Base-by-base conservation (phyloP, 1,139 yeast species). In the Sugiyamaella sp. region DNA sequence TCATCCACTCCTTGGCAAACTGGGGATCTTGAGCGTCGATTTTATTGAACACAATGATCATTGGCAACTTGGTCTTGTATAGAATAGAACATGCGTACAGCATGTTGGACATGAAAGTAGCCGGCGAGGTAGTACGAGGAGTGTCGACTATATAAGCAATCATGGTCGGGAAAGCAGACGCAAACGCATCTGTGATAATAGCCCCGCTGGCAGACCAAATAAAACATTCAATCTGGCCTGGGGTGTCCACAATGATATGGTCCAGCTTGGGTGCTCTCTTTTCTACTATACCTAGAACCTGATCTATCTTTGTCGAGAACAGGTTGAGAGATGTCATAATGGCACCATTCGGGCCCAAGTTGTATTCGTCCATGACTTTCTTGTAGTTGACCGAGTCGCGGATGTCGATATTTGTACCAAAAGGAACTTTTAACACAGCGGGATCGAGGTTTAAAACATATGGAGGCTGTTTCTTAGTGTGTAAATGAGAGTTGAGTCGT, bases 91-190 rank as follows among this genome's bases (percentile, higher is more conserved):
- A 93, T 0, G 99, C 99, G 66, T 95, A 95, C 45, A 95, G 79
- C 99, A 95, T 95, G 71, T 93, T 93, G 48, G 98, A 90, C 82
- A 95, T 95, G 70, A 93, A 95, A 1, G 99, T 95, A 0, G 97
- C 87, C 40, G 99, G 99, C 1, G 95, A 85, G 1, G 96, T 76
- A 57, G 91, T 87, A 69, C 99, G 80, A 46, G 99, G 99, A 0
- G 99, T 93, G 67, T 95, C 99, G 21, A 95, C 95, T 56, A 95
- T 85, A 69, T 95, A 95, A 0, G 98, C 98, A 60, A 95, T 81
- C 37, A 93, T 89, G 0, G 99, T 93, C 4, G 99, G 99, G 70
- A 89, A 89, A 1, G 95, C 82, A 1, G 96, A 88, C 1, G 99
- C 99, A 73, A 95, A 87, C 0, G 98, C 91, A 69, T 95, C 99